Percentiles rank a stretch among this genome's conserved stretches.
Evolutionary conservation across 176 grass and related monocot genomes (phyloP).

Genomic region (Triticum dicoccoides): DNA sequence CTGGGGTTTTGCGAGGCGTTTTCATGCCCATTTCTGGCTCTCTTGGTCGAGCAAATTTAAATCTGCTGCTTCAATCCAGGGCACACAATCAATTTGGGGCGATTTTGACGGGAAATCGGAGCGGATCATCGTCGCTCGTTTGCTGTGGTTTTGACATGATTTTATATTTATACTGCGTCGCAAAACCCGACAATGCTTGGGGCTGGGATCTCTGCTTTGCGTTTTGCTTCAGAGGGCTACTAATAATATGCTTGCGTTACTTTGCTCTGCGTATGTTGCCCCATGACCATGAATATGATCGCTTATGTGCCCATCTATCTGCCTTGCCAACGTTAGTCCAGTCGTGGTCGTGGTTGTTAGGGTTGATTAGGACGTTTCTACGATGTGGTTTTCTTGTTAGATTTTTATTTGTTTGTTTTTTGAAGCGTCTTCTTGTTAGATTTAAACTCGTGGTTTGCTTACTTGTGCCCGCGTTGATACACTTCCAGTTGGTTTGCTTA

Average conservation of each 20-base stretch:
- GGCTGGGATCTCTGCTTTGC: background rate
- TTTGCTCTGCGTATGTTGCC: background rate
- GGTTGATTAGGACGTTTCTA: constrained; percentile 38
- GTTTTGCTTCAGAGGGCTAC: background rate
- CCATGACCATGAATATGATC: background rate
- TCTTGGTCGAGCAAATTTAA: background rate
- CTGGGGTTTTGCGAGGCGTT: background rate
- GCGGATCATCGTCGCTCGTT: background rate
- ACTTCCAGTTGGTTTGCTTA: constrained; percentile 18
- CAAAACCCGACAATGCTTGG: no score
- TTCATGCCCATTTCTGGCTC: background rate
- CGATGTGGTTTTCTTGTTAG: background rate
- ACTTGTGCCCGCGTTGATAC: background rate
- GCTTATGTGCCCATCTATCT: background rate
- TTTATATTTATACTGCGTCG: background rate
- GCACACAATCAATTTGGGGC: background rate
- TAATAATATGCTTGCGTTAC: background rate
- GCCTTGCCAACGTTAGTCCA: background rate
- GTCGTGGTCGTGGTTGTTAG: constrained; percentile 3
- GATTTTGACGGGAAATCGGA: background rate
- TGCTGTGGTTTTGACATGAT: constrained; percentile 3
- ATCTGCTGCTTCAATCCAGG: background rate
- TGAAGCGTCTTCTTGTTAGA: no score
- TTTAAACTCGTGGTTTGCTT: background rate
- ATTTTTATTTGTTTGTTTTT: background rate